These are phyloP conservation scores for Fusarium sp. DNA, from an alignment of 2,329 filamentous ascomycete species.

Conservation along the genomic window DNA sequence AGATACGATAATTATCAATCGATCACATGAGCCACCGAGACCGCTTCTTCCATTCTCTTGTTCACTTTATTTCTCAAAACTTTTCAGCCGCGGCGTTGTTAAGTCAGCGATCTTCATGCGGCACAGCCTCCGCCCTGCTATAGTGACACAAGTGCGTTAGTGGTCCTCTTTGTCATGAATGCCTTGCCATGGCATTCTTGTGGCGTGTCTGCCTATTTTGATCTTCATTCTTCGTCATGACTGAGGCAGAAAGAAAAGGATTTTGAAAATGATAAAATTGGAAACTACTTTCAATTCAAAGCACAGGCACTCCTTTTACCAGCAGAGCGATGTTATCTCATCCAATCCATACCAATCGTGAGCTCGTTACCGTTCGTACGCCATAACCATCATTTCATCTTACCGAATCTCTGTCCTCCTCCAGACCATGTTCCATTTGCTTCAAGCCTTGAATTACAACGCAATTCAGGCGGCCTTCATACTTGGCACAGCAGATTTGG, in stretches of 20 bases:
- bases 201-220: constrained; percentile 14
- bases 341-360: constrained; percentile 23
- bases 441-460: neutral
- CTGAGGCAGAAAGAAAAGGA: neutral
- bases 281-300: constrained; percentile 19
- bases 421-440: neutral
- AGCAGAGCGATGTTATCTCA: neutral
- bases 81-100: neutral
- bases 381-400: neutral
- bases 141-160: constrained; percentile 17
- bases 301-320: constrained; percentile 2
- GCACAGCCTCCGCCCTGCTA: constrained; percentile 33
- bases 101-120: neutral
- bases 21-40: neutral
- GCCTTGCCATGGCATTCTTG: constrained; percentile 14
- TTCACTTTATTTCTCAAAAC: neutral
- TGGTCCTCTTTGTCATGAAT: constrained; percentile 7
- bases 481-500: constrained; percentile 38
- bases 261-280: neutral
- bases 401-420: neutral
- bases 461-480: constrained; percentile 34
- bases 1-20: neutral
- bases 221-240: constrained; percentile 1
- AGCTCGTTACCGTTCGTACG: constrained; percentile 28
- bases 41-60: neutral